A percentile compares a stretch with the other conserved stretches of the same genome.
These are phyloP conservation scores for Penicillium verrucosum DNA, from an alignment of 2,329 filamentous ascomycete genomes.

Conservation along the genomic window DNA sequence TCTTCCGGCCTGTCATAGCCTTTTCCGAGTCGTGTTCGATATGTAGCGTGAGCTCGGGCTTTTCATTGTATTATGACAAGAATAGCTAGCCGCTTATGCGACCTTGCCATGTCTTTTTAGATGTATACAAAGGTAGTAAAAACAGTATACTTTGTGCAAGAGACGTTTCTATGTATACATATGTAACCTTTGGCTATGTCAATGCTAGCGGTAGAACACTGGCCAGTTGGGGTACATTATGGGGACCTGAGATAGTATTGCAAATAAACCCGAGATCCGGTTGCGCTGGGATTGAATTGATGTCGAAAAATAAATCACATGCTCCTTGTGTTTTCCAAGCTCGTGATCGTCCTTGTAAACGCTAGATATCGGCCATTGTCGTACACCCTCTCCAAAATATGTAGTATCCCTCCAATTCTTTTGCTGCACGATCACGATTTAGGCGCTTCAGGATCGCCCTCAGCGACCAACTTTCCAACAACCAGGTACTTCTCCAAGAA, in stretches of 20 bases:
- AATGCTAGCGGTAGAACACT: neutral
- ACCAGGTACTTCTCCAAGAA: constrained; percentile 93
- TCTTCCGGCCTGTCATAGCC: neutral
- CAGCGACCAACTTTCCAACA: constrained; percentile 79
- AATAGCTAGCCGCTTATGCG: no score
- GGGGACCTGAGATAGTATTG: neutral
- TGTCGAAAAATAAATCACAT: neutral
- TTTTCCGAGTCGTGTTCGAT: neutral
- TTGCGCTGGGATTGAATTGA: neutral
- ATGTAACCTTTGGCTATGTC: neutral
- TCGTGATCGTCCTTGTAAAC: neutral
- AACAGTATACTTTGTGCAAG: no score
- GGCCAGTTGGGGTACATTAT: neutral
- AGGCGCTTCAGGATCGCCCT: constrained; percentile 48
- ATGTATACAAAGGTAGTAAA: no score
- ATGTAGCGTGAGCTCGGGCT: neutral
- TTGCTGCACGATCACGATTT: constrained; percentile 14
- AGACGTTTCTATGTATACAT: neutral
- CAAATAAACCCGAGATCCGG: neutral
- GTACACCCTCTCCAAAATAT: neutral
- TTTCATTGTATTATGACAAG: neutral
- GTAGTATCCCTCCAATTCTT: neutral
- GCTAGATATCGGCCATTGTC: neutral
- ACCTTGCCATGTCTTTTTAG: no score
- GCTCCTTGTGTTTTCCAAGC: neutral